phyloP scores from a whole-genome alignment of 306 rosid genomes.

The Datisca glomerata region DNA sequence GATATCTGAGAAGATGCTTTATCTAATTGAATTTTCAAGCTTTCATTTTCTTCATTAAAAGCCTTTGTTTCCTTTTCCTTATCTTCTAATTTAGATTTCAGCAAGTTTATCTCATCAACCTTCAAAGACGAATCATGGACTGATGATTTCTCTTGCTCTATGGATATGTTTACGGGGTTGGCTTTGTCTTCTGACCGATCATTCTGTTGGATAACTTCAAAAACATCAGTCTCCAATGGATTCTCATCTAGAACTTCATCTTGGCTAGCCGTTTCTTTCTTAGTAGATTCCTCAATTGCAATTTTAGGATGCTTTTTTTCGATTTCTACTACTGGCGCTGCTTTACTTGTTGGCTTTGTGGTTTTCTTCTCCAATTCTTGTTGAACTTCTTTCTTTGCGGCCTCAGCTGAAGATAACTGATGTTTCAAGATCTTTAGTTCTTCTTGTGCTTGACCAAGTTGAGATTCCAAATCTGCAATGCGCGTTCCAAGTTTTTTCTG shows the following conservation, averaged over 20 bases:
- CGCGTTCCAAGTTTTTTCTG: constrained; percentile 90
- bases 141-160: too few species aligned
- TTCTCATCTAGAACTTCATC: too few species aligned
- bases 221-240: too few species aligned
- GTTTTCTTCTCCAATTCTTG: constrained; percentile 52
- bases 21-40: too few species aligned
- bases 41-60: too few species aligned
- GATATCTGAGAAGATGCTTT: too few species aligned
- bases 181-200: too few species aligned
- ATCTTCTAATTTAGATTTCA: constrained; percentile 41
- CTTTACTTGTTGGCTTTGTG: constrained; percentile 20
- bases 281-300: constrained; percentile 20
- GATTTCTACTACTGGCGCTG: too few species aligned
- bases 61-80: constrained; percentile 39
- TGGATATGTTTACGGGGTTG: too few species aligned
- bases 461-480: constrained; percentile 75
- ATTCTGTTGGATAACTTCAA: too few species aligned
- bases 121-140: too few species aligned
- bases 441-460: constrained; percentile 77
- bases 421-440: constrained; percentile 52
- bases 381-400: constrained; percentile 74
- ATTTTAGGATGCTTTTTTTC: constrained; percentile 21
- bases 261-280: constrained; percentile 17
- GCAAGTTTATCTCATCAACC: constrained; percentile 30
- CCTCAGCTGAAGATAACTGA: constrained; percentile 74